Conservation (phyloP, 1,284 basidiomycete species). For the Crepidotus sp. region DNA sequence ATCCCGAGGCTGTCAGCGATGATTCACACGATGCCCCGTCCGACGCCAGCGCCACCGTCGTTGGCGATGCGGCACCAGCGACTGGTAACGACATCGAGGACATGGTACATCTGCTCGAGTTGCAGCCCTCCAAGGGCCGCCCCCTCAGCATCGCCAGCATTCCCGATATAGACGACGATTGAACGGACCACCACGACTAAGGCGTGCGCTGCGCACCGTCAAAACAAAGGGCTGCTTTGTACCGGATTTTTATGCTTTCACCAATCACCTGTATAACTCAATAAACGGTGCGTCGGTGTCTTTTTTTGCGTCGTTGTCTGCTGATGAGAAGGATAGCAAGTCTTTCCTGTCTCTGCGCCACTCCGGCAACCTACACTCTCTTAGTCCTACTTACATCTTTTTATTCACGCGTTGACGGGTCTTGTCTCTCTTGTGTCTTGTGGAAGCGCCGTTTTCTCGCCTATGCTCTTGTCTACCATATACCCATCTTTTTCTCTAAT, state of each 20-base stretch:
- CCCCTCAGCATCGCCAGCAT: conserved; percentile 38
- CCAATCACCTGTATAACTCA: conserved; percentile 15
- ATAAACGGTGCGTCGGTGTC: conserved; percentile 11
- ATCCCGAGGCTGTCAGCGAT: conserved; percentile 11
- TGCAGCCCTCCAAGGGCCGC: conserved; percentile 29
- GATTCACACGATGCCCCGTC: conserved; percentile 10
- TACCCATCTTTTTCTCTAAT: conserved; percentile 6
- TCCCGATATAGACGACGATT: conserved; percentile 26
- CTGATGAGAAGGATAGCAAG: conserved; percentile 5
- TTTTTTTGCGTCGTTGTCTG: neutral
- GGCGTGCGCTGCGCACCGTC: neutral
- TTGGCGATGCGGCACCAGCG: conserved; percentile 18
- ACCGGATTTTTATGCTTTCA: conserved; percentile 7
- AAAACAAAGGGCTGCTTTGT: conserved; percentile 10
- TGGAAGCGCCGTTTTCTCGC: conserved; percentile 4
- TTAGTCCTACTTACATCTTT: conserved; percentile 7
- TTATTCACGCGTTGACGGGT: conserved; percentile 2
- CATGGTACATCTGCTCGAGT: conserved; percentile 57
- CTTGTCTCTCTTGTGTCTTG: neutral
- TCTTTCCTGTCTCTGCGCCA: neutral
- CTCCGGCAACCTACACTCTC: conserved; percentile 13
- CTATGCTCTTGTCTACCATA: conserved; percentile 4
- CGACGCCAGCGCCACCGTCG: conserved; percentile 13
- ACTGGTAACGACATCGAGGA: conserved; percentile 41
- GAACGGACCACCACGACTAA: neutral